Evolutionary conservation across 305 asterid species (phyloP), one percentile per base, ranked within the genome.

Genomic region (Salvia sclarea): DNA sequence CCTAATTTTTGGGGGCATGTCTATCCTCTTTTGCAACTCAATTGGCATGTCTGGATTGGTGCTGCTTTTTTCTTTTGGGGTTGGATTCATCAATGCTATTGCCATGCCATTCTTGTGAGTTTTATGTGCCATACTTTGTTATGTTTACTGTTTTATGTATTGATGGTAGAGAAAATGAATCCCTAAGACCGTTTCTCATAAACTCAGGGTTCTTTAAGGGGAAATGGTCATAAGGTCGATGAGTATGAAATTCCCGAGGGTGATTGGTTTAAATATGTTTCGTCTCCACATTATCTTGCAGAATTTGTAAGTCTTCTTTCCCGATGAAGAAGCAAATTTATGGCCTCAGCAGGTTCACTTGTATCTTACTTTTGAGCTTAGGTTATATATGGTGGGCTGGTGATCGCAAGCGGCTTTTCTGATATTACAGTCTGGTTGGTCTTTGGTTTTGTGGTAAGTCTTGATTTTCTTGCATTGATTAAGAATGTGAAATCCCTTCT

Each of bases 241-340:
- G 87, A 76, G 11, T 90, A 93, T 70, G 76, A 35, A 38, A 81
- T 88, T 59, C 98, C 96, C 47, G 56, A 40, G 37, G 96, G 98
- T 7, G 97, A 88, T 78, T 93, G 98, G 98, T 93, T 93, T 72
- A 78, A 83, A 66, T 84, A 84, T 81, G 97, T 90, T 66, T 93
- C 98, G 3, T 85, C 88, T 58, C 95, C 97, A 11, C 97, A 93
- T 76, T 93, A 87, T 78, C 85, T 93, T 72, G 92, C 95, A 64
- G 98, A 88, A 82, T 84, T 88, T 33, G 97, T 90, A 82, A 66
- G 84, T 67, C 43, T 30, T 56, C 66, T 66, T 6, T 30, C n/a
- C 48, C 40, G 12, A 11, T 16, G 25, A 30, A 63, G 59, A 31
- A 41, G 65, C 38, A 28, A 17, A 0, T 1, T 68, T 40, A 14